Evolutionary conservation across 352 stramenopile genomes (phyloP).

Genomic region (Globisporangium canariense): DNA sequence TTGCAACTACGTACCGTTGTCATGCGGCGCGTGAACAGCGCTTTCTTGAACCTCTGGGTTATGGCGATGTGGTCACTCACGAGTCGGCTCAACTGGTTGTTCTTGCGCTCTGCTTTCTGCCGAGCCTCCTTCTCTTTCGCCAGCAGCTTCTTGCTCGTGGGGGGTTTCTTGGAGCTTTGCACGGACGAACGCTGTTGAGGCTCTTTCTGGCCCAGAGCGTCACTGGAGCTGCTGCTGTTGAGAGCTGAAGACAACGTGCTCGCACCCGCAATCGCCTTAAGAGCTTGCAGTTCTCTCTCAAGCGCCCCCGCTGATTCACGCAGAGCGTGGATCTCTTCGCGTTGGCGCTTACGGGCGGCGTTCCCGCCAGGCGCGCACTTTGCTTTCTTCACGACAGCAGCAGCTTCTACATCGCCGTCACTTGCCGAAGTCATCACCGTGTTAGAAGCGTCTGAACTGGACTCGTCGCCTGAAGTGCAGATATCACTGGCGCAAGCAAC

Average conservation of each 20-base stretch:
- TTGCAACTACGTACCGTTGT: neutral
- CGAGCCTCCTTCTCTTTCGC: neutral
- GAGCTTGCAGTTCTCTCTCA: conserved; percentile 3
- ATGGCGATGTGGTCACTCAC: neutral
- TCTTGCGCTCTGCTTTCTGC: neutral
- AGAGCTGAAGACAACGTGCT: neutral
- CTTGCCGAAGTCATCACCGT: neutral
- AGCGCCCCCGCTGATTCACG: neutral
- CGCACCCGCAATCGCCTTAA: neutral
- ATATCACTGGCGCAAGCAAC: neutral
- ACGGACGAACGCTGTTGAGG: neutral
- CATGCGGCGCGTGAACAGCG: neutral
- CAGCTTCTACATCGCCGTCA: neutral
- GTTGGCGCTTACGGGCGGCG: conserved; percentile 13
- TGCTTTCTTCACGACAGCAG: neutral
- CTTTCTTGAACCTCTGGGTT: neutral
- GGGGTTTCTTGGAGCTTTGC: neutral
- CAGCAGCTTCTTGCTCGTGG: neutral
- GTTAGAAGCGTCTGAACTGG: neutral
- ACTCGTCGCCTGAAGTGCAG: neutral
- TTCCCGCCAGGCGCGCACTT: conserved; percentile 10
- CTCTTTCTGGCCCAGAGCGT: neutral
- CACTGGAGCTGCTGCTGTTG: neutral
- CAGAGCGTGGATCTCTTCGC: conserved; percentile 8
- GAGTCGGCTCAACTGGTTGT: neutral